Evolutionary conservation across 768 basidiomycete species (phyloP).

Genomic region (Suillus sp.): DNA sequence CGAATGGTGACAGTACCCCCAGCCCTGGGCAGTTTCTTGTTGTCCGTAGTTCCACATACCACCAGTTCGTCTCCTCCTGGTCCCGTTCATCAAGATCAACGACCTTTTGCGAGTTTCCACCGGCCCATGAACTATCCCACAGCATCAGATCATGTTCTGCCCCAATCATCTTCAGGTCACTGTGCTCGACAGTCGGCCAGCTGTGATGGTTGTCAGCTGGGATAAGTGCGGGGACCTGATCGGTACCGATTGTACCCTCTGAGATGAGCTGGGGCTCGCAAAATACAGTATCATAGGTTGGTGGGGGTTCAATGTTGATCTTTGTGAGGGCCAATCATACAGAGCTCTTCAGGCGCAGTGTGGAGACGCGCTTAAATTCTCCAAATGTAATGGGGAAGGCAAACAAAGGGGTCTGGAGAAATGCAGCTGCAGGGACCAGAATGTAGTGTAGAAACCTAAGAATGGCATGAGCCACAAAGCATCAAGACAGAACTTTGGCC

Average conservation of each 20-base stretch:
- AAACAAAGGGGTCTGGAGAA: too few relatives aligned
- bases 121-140: slow-evolving; percentile 33
- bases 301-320: slow-evolving; percentile 33
- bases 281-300: slow-evolving; percentile 36
- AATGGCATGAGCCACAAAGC: too few relatives aligned
- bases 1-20: slow-evolving; percentile 67
- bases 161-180: slow-evolving; percentile 6
- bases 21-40: slow-evolving; percentile 59
- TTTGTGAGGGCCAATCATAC: slow-evolving; percentile 41
- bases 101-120: slow-evolving; percentile 27
- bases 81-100: slow-evolving; percentile 60
- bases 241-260: slow-evolving; percentile 41
- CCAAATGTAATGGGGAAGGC: too few relatives aligned
- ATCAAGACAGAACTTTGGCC: too few relatives aligned
- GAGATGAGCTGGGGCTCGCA: slow-evolving; percentile 59
- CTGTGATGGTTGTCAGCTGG: slow-evolving; percentile 35
- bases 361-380: too few relatives aligned
- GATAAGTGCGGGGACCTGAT: slow-evolving; percentile 40
- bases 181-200: slow-evolving; percentile 31
- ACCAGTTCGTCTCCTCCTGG: slow-evolving; percentile 63
- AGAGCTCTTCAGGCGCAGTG: slow-evolving; percentile 31
- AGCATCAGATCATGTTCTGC: slow-evolving; percentile 16
- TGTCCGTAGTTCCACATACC: slow-evolving; percentile 54
- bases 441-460: too few relatives aligned
- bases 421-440: too few relatives aligned